Evolutionary conservation across 495 filamentous ascomycete species (phyloP), one percentile per base, ranked within the genome.

Genomic region (Daldinia caldariorum): DNA sequence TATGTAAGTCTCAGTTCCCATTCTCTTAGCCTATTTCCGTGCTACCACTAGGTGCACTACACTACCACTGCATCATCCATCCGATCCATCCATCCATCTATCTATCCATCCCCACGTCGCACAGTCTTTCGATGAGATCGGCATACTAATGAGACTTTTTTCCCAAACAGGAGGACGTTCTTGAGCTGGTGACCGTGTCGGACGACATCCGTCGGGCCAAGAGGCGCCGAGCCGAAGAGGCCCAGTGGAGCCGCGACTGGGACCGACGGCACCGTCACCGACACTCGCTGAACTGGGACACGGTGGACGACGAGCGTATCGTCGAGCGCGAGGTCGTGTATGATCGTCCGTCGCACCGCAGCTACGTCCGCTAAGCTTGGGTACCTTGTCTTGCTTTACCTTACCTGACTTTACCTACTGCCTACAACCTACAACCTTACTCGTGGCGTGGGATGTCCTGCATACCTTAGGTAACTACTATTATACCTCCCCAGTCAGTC

Each of bases 181-280:
- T 91, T 45, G 85, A 90, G 76, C 89, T 98, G 10, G 90, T 97
- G 53, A 85, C 94, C 60, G 71, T 92, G 3, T 92, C 94, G 3
- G 91, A 97, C 58, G 86, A 91, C 4, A 94, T 98, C 76, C 91
- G 93, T 41, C 84, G 84, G 41, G 85, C 88, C 39, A 91, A 94
- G 70, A 89, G 86, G 70, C 87, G 91, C 56, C 89, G 94, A 47
- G 89, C 92, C 69, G 87, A 88, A 57, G 91, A 97, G 75, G 90
- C 97, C 67, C 86, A 96, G 66, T 93, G 86, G 67, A 92, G 97
- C 81, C 85, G 93, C 51, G 87, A 88, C 63, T 94, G 84, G 62
- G 91, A 97, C 76, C 84, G 90, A 22, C 85, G 87, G 74, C 77
- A 78, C 62, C 72, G 72, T 43, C 73, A 78, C 59, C 76, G 74